A percentile compares a stretch with the other conserved stretches of the same genome.
Evolutionary conservation across 805 yeast genomes (phyloP).

Genomic region (Isabelozyma gotoi): DNA sequence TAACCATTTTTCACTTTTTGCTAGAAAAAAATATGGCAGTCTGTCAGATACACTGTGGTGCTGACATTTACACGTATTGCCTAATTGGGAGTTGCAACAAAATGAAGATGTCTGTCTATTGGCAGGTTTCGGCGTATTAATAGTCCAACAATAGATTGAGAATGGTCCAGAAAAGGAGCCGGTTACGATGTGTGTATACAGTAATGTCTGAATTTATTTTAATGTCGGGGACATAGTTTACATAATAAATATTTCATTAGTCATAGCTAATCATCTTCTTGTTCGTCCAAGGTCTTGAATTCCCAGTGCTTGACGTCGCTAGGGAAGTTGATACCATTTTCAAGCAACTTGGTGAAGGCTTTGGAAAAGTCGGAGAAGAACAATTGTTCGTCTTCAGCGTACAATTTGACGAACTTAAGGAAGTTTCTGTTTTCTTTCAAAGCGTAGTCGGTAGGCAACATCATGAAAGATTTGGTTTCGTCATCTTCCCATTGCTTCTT

Average conservation of each 20-base stretch:
- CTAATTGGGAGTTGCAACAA: too few species aligned
- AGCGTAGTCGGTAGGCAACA: constrained; percentile 60
- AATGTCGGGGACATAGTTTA: not conserved
- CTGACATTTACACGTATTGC: too few species aligned
- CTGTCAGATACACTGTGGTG: not conserved
- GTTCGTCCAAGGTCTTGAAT: constrained; percentile 73
- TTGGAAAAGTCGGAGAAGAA: constrained; percentile 50
- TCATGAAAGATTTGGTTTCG: constrained; percentile 44
- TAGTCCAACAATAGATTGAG: too few species aligned
- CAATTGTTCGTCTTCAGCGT: constrained; percentile 48
- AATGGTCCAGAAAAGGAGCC: too few species aligned
- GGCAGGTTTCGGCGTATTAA: too few species aligned
- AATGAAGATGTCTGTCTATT: too few species aligned
- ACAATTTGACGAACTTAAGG: constrained; percentile 44
- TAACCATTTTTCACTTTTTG: not conserved
- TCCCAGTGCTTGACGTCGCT: constrained; percentile 40
- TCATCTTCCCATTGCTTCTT: constrained; percentile 41
- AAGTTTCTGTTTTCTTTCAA: constrained; percentile 47
- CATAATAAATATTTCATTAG: not conserved
- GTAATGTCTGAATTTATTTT: too few species aligned
- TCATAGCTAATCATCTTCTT: constrained; percentile 41
- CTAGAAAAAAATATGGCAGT: not conserved
- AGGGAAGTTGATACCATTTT: constrained; percentile 50
- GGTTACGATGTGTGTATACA: too few species aligned
- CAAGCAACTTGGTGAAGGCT: constrained; percentile 48